A percentile compares a stretch with the other conserved stretches of the same genome.
Evolutionary conservation across 768 basidiomycete genomes (phyloP).

Genomic region (Mycena albidolilacea): DNA sequence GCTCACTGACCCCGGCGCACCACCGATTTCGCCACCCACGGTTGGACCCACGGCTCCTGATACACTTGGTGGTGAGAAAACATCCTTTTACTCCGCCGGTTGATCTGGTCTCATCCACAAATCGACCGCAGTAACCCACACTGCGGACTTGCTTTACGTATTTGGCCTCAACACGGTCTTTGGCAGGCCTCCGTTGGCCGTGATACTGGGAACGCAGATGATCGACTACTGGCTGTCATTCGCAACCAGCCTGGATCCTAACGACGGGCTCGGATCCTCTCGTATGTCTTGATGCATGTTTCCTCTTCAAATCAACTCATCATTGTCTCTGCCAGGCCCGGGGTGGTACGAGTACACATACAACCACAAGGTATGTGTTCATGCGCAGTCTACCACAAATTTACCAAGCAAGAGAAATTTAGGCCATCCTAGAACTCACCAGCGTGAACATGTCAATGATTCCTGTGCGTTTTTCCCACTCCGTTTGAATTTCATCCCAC

Average conservation of each 20-base stretch:
- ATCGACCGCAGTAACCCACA: slow-evolving; percentile 44
- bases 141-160: slow-evolving; percentile 48
- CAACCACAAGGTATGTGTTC: neutral
- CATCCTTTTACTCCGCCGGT: neutral
- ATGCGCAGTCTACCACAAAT: neutral
- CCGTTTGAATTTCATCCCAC: neutral
- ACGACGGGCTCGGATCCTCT: slow-evolving; percentile 53
- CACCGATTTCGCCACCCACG: neutral
- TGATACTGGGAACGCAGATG: slow-evolving; percentile 51
- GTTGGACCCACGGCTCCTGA: neutral
- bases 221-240: slow-evolving; percentile 64
- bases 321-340: neutral
- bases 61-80: slow-evolving; percentile 1
- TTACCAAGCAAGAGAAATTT: neutral
- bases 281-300: slow-evolving; percentile 1
- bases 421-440: neutral
- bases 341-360: slow-evolving; percentile 10
- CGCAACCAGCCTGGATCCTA: slow-evolving; percentile 57
- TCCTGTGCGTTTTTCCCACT: neutral
- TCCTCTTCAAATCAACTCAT: neutral
- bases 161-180: slow-evolving; percentile 40
- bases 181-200: slow-evolving; percentile 38
- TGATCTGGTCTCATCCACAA: neutral
- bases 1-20: slow-evolving; percentile 50
- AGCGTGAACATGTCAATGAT: slow-evolving; percentile 9